phyloP scores from a whole-genome alignment of 768 basidiomycete genomes.

The Agrocybe praecox region DNA sequence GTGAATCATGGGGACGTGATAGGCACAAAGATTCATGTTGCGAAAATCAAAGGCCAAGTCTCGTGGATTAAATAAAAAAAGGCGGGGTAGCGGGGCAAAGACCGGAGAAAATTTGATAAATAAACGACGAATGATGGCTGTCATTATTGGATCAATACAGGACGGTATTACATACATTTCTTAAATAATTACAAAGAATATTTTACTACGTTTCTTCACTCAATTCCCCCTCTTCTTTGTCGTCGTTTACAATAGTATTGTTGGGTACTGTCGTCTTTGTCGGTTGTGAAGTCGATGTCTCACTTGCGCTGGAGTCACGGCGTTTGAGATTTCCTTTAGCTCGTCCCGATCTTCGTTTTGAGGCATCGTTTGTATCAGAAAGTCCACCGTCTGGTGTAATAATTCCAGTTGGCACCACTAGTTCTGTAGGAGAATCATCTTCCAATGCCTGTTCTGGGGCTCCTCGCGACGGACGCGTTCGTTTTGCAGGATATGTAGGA shows the following conservation, averaged over 20 bases:
- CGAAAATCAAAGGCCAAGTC: constrained; percentile 19
- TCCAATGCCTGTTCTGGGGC: constrained; percentile 34
- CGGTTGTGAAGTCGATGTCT: constrained; percentile 35
- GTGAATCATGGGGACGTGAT: constrained; percentile 17
- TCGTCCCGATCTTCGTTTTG: constrained; percentile 48
- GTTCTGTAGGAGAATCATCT: constrained; percentile 42
- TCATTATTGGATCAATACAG: too few relatives aligned
- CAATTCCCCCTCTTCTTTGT: constrained; percentile 42
- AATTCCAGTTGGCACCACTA: constrained; percentile 12
- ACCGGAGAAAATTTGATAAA: too few relatives aligned
- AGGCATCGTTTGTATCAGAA: constrained; percentile 37
- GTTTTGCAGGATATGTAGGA: constrained; percentile 72
- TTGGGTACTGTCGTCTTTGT: constrained; percentile 8
- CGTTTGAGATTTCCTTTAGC: constrained; percentile 42
- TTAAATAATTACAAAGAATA: too few relatives aligned
- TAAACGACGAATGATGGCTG: too few relatives aligned
- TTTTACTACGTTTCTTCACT: constrained; percentile 39
- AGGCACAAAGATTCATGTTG: constrained; percentile 5
- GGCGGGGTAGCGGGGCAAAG: not conserved
- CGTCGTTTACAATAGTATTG: constrained; percentile 13
- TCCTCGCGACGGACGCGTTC: constrained; percentile 56
- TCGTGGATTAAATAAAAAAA: too few relatives aligned
- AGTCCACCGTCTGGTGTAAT: constrained; percentile 25
- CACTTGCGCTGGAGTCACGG: constrained; percentile 56
- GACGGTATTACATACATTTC: too few relatives aligned